Evolutionary conservation across 1,284 basidiomycete genomes (phyloP).

Genomic region (Microbotryomycetes sp.): DNA sequence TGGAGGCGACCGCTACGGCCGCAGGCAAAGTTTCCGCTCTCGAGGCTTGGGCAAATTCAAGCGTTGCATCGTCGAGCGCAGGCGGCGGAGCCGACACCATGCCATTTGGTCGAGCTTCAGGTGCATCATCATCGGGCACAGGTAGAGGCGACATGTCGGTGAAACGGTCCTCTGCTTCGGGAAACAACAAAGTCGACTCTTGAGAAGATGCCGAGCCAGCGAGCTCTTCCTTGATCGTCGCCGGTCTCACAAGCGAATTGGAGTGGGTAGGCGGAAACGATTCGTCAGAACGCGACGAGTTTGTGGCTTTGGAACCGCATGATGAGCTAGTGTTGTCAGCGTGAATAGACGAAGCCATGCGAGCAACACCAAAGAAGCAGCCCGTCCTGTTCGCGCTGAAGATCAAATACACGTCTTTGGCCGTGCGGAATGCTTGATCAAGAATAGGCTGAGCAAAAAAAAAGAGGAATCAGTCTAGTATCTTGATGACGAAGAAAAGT

Average conservation of each 20-base stretch:
- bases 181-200: conserved; percentile 3
- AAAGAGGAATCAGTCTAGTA: too few species aligned
- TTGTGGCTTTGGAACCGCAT: conserved; percentile 3
- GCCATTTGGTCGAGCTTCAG: not conserved
- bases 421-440: conserved; percentile 84
- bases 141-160: conserved; percentile 1
- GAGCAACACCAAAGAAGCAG: conserved; percentile 40
- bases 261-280: conserved; percentile 26
- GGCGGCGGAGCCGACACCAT: not conserved
- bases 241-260: not conserved
- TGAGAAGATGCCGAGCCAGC: not conserved
- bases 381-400: conserved; percentile 89
- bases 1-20: not conserved
- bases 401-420: conserved; percentile 74
- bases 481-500: conserved; percentile 9
- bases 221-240: not conserved
- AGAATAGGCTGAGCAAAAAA: conserved; percentile 35
- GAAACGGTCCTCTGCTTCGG: conserved; percentile 15
- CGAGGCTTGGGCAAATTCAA: not conserved
- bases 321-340: conserved; percentile 2
- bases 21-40: not conserved
- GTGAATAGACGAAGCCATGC: conserved; percentile 35
- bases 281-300: conserved; percentile 42
- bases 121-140: not conserved
- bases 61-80: not conserved